Evolutionary conservation across 805 yeast genomes (phyloP), one percentile per base, ranked within the genome.

Genomic region (Blastobotrys attinorum): DNA sequence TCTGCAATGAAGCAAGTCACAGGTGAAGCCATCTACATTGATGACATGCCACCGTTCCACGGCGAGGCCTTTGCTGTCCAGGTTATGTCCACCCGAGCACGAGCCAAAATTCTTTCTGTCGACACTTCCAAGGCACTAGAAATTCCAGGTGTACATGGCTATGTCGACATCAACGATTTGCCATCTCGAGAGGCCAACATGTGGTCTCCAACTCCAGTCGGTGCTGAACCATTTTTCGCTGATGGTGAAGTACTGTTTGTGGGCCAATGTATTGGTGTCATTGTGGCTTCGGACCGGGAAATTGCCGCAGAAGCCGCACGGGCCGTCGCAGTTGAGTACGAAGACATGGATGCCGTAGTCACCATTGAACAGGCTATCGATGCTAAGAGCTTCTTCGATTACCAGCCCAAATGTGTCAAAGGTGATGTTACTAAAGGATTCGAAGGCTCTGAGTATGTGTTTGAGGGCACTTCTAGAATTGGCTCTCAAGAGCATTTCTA

Each of bases 401-500:
- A 41, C 23, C 44, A 47, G 18, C 59, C 72, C 40, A 44, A 50
- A 11, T 56, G 65, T 4, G 59, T 54, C n/a, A 60, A 64, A 22
- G 75, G 75, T 13, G 72, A 69, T 45, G 61, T 65, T 53, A 67
- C 64, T 20, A 49, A 50, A 20, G 72, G 67, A 3, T 66, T 69
- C 51, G 49, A 47, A 15, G 37, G 44, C 13, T 56, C 67, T 3
- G 57, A 57, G 13, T 54, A 68, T 47, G 53, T 53, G 22, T 58
- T 71, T 47, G 69, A 66, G 46, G 72, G 71, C 13, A 46, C 55
- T 6, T 57, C 64, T 8, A 57, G 72, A 44, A 58, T 69, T 45
- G 73, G 75, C 4, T 71, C 75, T 1, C 76, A 71, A 45, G 76
- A 71, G 47, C 76, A 71, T 57, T 71, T 71, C 50, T 71, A 71